A percentile compares a stretch with the other conserved stretches of the same genome.
Evolutionary conservation across 2,329 filamentous ascomycete genomes (phyloP).

Genomic region (Zymoseptoria brevis): DNA sequence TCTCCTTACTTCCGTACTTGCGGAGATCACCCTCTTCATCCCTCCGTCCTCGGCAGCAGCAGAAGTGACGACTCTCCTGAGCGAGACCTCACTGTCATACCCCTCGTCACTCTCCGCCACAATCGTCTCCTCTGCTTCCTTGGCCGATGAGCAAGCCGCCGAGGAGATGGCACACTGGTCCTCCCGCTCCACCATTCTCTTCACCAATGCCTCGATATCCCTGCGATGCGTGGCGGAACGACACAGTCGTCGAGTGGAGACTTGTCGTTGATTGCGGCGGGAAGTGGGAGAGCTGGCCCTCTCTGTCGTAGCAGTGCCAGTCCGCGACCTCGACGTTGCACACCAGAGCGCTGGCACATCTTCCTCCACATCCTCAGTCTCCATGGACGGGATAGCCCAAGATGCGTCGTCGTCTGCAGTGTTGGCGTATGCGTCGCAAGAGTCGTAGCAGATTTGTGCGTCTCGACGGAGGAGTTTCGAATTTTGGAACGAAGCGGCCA

Average conservation of each 20-base stretch:
- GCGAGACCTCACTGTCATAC: conserved; percentile 18
- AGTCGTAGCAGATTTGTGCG: conserved; percentile 27
- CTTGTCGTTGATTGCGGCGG: conserved; percentile 33
- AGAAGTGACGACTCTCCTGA: conserved; percentile 9
- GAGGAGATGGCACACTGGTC: conserved; percentile 34
- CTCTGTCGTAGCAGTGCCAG: neutral
- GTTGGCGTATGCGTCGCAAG: conserved; percentile 28
- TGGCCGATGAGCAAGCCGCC: neutral
- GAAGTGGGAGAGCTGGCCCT: neutral
- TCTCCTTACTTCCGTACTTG: conserved; percentile 16
- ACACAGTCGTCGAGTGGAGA: conserved; percentile 35
- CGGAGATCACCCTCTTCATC: conserved; percentile 9
- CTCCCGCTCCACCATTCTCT: conserved; percentile 34
- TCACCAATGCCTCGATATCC: conserved; percentile 36
- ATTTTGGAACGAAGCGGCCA: conserved; percentile 23
- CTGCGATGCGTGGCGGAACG: conserved; percentile 29
- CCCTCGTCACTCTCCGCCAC: conserved; percentile 16
- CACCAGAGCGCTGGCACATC: conserved; percentile 8
- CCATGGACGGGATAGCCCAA: conserved; percentile 19
- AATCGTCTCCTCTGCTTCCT: neutral
- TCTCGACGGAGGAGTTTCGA: conserved; percentile 20
- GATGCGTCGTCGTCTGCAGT: conserved; percentile 24
- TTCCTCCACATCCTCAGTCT: conserved; percentile 5
- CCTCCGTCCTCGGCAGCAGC: conserved; percentile 7
- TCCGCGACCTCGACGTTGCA: neutral